Evolutionary conservation across 495 filamentous ascomycete genomes (phyloP).

Genomic region (Aspergillus bertholletiae): DNA sequence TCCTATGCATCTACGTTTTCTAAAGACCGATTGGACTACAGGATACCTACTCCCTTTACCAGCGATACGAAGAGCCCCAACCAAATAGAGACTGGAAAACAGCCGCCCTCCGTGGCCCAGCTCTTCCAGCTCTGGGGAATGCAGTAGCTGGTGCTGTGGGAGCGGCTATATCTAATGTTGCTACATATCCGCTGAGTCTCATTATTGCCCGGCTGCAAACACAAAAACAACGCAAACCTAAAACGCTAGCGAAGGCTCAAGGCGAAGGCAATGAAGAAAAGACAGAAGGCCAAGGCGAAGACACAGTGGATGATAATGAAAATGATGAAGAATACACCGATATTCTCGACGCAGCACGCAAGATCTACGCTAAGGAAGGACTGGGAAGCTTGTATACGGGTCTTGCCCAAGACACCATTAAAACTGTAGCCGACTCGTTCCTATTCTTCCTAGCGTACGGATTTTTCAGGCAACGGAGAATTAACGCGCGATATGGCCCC

Average conservation of each 20-base stretch:
- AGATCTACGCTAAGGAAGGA: slow-evolving; percentile 71
- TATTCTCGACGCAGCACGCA: slow-evolving; percentile 63
- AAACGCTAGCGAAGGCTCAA: neutral
- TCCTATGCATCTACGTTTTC: neutral
- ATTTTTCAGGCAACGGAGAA: slow-evolving; percentile 59
- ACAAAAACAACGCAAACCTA: slow-evolving; percentile 54
- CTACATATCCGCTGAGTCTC: slow-evolving; percentile 81
- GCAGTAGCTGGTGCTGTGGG: slow-evolving; percentile 77
- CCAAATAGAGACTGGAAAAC: slow-evolving; percentile 32
- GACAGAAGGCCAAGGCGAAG: slow-evolving; percentile 4
- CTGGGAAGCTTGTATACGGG: slow-evolving; percentile 72
- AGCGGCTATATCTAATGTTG: slow-evolving; percentile 73
- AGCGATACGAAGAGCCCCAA: slow-evolving; percentile 37
- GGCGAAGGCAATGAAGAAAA: neutral
- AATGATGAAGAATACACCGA: slow-evolving; percentile 53
- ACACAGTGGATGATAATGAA: slow-evolving; percentile 26
- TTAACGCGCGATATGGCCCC: slow-evolving; percentile 36
- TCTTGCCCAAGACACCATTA: slow-evolving; percentile 65
- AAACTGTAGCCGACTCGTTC: slow-evolving; percentile 72
- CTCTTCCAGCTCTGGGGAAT: slow-evolving; percentile 84
- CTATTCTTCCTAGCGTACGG: slow-evolving; percentile 85
- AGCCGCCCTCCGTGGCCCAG: slow-evolving; percentile 41
- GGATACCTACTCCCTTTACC: slow-evolving; percentile 51
- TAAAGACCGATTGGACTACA: slow-evolving; percentile 10
- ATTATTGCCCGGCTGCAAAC: slow-evolving; percentile 82